Percentiles rank a stretch among this genome's conserved stretches.
These are phyloP conservation scores for Aspergillus kassunensis DNA, from an alignment of 495 filamentous ascomycete genomes.

Conservation along the genomic window DNA sequence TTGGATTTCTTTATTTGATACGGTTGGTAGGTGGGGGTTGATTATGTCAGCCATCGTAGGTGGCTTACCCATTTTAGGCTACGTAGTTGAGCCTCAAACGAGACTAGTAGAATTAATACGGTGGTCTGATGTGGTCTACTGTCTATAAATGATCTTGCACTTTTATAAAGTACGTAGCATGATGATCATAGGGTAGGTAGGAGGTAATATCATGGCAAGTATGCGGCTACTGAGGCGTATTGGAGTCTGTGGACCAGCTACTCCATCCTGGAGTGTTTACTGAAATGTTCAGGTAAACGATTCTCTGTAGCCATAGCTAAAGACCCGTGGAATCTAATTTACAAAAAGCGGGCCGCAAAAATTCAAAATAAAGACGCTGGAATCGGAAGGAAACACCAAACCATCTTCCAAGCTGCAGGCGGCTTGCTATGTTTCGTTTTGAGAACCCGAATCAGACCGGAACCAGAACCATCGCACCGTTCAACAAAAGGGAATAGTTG, in stretches of 20 bases:
- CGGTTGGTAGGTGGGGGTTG: not conserved
- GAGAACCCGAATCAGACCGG: conserved; percentile 9
- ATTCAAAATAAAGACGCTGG: conserved; percentile 10
- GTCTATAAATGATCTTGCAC: too few species aligned
- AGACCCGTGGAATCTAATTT: conserved; percentile 19
- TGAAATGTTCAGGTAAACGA: too few species aligned
- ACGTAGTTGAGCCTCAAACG: too few species aligned
- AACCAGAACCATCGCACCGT: conserved; percentile 15
- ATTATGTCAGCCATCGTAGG: too few species aligned
- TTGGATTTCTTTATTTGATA: too few species aligned
- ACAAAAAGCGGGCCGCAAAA: conserved; percentile 14
- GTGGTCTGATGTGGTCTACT: too few species aligned
- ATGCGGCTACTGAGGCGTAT: too few species aligned
- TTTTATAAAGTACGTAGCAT: too few species aligned
- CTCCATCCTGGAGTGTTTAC: too few species aligned
- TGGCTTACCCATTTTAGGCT: too few species aligned
- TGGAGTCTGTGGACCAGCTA: not conserved
- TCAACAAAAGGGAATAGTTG: conserved; percentile 21
- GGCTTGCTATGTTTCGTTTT: conserved; percentile 19
- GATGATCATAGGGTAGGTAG: not conserved
- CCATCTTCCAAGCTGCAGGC: conserved; percentile 8
- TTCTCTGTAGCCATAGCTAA: conserved; percentile 4
- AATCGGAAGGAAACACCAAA: conserved; percentile 5
- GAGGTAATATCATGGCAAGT: not conserved
- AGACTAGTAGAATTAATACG: too few species aligned